Conservation (phyloP, 257 asterid species). For the Solanum raphanifolium region DNA sequence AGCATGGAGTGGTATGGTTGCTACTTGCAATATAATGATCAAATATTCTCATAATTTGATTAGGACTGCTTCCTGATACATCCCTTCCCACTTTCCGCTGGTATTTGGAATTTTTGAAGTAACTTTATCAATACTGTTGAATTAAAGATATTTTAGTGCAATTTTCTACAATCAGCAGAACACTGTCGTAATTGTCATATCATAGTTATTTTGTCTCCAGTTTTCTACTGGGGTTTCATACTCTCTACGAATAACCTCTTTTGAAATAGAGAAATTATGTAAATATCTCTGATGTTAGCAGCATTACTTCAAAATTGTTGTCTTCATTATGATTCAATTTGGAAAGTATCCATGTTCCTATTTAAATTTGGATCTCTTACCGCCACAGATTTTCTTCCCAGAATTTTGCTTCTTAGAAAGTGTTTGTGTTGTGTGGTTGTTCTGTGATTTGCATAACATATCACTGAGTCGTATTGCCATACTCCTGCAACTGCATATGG, state of each 20-base stretch:
- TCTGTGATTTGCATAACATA: neutral
- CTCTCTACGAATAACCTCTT: neutral
- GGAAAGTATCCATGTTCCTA: neutral
- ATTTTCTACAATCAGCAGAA: neutral
- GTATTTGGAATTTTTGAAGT: neutral
- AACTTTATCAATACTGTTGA: neutral
- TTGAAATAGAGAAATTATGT: neutral
- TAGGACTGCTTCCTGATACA: neutral
- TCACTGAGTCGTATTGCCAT: neutral
- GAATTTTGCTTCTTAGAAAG: neutral
- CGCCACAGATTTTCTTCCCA: neutral
- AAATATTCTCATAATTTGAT: neutral
- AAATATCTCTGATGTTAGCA: neutral
- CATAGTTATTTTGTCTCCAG: neutral
- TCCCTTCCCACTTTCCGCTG: neutral
- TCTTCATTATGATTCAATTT: neutral
- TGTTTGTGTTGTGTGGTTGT: neutral
- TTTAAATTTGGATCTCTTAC: neutral
- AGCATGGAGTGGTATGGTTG: constrained; percentile 78
- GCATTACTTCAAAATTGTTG: neutral
- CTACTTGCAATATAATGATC: neutral
- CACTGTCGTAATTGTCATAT: neutral
- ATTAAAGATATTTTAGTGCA: neutral
- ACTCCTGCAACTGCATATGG: neutral
- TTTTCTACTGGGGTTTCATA: neutral